These are phyloP conservation scores for Mycosphaerelloides madeirae DNA, from an alignment of 2,329 filamentous ascomycete species.

Conservation along the genomic window DNA sequence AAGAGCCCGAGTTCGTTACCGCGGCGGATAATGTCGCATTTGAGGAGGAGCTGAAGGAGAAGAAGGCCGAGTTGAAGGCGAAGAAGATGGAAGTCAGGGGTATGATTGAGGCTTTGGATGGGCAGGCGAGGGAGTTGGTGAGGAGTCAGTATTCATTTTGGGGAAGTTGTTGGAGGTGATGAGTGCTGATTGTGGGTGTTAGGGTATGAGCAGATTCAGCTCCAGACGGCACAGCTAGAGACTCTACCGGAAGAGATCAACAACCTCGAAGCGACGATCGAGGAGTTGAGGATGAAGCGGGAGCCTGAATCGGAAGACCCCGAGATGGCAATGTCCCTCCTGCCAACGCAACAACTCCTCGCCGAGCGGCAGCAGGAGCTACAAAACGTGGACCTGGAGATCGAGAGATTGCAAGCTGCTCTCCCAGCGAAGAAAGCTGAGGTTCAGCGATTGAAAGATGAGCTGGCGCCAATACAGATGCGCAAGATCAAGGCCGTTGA, in stretches of 20 bases:
- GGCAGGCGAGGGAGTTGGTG: constrained; percentile 55
- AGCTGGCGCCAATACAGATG: constrained; percentile 63
- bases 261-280: constrained; percentile 48
- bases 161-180: background rate
- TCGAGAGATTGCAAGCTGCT: constrained; percentile 52
- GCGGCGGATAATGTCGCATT: constrained; percentile 75
- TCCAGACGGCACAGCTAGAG: constrained; percentile 49
- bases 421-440: constrained; percentile 63
- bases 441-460: constrained; percentile 61
- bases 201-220: constrained; percentile 52
- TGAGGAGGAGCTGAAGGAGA: constrained; percentile 62
- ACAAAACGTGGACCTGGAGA: constrained; percentile 39
- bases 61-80: constrained; percentile 71
- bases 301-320: constrained; percentile 34
- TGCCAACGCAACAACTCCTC: constrained; percentile 39
- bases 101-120: constrained; percentile 69
- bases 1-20: constrained; percentile 80
- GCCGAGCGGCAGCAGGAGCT: constrained; percentile 39
- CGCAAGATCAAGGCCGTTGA: constrained; percentile 61
- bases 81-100: constrained; percentile 74
- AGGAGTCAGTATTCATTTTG: constrained; percentile 38
- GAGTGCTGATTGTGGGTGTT: constrained; percentile 6
- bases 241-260: constrained; percentile 50
- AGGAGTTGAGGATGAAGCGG: constrained; percentile 39
- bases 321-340: constrained; percentile 41